A percentile compares a stretch with the other conserved stretches of the same genome.
Conservation (phyloP, 805 yeast species). For the Metschnikowia similis region DNA sequence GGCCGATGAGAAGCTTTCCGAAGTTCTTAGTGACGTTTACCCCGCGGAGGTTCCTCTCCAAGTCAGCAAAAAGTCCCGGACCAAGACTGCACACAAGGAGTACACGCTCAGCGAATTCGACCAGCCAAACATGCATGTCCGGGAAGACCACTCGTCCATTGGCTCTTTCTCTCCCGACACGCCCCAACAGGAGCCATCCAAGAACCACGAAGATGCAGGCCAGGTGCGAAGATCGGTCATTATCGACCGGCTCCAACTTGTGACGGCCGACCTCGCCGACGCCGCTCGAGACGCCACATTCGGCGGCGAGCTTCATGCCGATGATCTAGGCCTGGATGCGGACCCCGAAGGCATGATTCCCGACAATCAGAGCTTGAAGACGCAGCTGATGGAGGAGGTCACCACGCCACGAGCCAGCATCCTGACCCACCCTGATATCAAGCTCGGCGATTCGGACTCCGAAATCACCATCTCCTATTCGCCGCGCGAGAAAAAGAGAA, state of each 20-base stretch:
- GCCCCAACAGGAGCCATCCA: conserved; percentile 19
- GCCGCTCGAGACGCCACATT: conserved; percentile 6
- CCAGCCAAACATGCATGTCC: not conserved
- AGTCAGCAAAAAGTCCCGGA: conserved; percentile 21
- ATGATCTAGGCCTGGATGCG: conserved; percentile 2
- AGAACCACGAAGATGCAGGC: conserved; percentile 2
- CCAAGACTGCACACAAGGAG: not conserved
- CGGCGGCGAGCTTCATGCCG: conserved; percentile 5
- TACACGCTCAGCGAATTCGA: not conserved
- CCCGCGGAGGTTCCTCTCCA: conserved; percentile 33
- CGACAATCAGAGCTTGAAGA: conserved; percentile 5
- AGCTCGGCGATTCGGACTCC: not conserved
- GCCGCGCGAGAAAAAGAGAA: conserved; percentile 20
- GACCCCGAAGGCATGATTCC: conserved; percentile 2
- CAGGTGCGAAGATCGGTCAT: conserved; percentile 31
- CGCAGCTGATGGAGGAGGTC: conserved; percentile 13
- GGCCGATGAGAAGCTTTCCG: conserved; percentile 29
- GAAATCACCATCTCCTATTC: conserved; percentile 6
- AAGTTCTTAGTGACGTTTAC: conserved; percentile 39
- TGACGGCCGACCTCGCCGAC: conserved; percentile 29
- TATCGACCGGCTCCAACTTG: conserved; percentile 35
- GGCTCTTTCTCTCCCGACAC: conserved; percentile 38
- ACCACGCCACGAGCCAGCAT: conserved; percentile 37
- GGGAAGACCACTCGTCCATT: conserved; percentile 25
- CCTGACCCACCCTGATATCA: conserved; percentile 2